Conservation (phyloP, 164 flowering plant species). For the Sedum album region DNA sequence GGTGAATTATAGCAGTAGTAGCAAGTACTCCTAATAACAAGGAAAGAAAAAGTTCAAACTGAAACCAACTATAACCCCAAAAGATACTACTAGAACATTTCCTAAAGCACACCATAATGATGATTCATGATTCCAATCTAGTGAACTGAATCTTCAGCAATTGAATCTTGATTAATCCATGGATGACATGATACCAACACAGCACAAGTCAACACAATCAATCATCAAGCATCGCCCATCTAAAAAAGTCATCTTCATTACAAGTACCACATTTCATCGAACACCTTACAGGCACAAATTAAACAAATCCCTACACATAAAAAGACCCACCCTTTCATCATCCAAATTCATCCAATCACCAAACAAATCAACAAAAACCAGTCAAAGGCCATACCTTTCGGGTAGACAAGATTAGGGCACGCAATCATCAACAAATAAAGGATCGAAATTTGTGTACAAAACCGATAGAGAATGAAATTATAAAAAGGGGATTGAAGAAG, state of each 20-base stretch:
- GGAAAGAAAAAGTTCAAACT: not conserved
- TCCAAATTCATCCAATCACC: not conserved
- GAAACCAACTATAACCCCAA: not conserved
- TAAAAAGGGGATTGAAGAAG: not conserved
- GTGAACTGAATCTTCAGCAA: not conserved
- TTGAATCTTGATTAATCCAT: not conserved
- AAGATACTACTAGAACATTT: too few relatives aligned
- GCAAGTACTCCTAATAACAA: too few relatives aligned
- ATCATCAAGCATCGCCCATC: not conserved
- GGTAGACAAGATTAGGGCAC: not conserved
- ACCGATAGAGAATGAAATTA: not conserved
- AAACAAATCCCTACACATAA: not conserved
- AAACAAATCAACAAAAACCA: not conserved
- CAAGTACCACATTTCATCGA: not conserved
- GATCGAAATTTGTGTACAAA: not conserved
- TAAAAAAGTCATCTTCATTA: not conserved
- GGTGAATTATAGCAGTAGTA: too few relatives aligned
- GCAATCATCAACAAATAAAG: not conserved
- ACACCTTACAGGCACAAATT: not conserved
- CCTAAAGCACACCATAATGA: not conserved
- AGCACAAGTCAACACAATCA: not conserved
- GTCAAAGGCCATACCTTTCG: conserved; percentile 3
- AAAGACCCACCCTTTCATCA: not conserved
- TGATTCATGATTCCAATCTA: not conserved
- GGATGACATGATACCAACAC: not conserved